Evolutionary conservation across 805 yeast species (phyloP).

Genomic region (Candida ovalis): DNA sequence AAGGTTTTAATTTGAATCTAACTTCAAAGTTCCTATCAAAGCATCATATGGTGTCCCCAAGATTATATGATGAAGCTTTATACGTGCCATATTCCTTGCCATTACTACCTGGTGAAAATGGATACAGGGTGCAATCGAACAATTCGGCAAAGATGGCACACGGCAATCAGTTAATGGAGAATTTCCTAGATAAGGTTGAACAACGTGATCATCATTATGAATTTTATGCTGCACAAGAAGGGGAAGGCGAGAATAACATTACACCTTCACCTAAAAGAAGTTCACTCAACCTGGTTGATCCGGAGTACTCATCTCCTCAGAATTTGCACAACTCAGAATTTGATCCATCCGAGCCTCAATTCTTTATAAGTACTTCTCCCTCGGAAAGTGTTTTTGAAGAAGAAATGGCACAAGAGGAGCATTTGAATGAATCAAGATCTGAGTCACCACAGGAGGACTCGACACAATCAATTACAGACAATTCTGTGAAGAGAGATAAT

Average conservation of each 20-base stretch:
- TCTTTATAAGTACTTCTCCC: conserved; percentile 51
- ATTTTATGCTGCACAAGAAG: conserved; percentile 77
- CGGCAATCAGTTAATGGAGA: conserved; percentile 58
- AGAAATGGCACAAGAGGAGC: conserved; percentile 9
- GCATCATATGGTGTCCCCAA: conserved; percentile 79
- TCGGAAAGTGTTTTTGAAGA: conserved; percentile 28
- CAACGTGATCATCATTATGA: conserved; percentile 90
- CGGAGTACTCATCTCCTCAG: conserved; percentile 29
- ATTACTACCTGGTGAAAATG: conserved; percentile 76
- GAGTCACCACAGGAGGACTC: neutral
- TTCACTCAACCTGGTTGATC: conserved; percentile 16
- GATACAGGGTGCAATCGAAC: conserved; percentile 72
- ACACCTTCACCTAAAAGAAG: conserved; percentile 20
- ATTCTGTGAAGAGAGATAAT: too few species aligned
- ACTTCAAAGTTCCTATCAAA: conserved; percentile 61
- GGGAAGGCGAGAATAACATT: conserved; percentile 21
- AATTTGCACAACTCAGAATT: conserved; percentile 49
- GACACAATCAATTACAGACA: neutral
- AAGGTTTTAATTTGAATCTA: conserved; percentile 63
- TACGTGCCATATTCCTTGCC: conserved; percentile 90
- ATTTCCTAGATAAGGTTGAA: conserved; percentile 73
- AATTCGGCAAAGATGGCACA: conserved; percentile 39
- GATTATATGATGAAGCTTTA: conserved; percentile 88
- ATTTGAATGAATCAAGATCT: neutral
- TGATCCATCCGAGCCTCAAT: conserved; percentile 92